phyloP scores from a whole-genome alignment of 139 green algal genomes.

The Bryopsis sp. region DNA sequence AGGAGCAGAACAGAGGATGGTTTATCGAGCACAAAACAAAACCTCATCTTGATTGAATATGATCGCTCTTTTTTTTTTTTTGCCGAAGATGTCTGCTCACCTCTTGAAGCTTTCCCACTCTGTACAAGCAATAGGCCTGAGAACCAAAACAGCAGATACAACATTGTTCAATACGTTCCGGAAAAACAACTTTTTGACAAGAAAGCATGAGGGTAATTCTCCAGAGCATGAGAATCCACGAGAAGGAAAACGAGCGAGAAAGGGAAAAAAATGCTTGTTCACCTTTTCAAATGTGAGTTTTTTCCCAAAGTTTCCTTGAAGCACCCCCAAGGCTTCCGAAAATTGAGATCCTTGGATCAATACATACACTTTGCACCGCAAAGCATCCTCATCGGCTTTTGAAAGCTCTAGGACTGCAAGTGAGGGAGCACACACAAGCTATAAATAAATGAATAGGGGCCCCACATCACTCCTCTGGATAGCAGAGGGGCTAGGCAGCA shows the following conservation, averaged over 20 bases:
- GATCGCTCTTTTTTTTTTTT: not conserved
- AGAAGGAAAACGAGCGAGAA: not conserved
- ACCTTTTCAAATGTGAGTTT: conserved; percentile 11
- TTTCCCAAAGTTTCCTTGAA: not conserved
- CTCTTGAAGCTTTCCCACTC: not conserved
- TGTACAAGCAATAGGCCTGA: not conserved
- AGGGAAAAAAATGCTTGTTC: not conserved
- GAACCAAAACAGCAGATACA: not conserved
- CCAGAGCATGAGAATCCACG: not conserved
- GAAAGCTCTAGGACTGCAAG: not conserved
- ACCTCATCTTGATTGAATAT: too few species aligned
- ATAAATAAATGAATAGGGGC: too few species aligned
- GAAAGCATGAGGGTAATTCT: not conserved
- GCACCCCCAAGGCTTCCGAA: not conserved
- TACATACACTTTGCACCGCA: conserved; percentile 11
- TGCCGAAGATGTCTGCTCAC: too few species aligned
- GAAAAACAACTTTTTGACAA: not conserved
- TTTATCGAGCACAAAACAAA: too few species aligned
- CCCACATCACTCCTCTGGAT: too few species aligned
- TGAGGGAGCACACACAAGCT: not conserved
- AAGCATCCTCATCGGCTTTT: conserved; percentile 5
- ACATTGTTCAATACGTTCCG: not conserved
- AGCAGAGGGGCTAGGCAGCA: too few species aligned
- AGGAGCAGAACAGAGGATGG: too few species aligned
- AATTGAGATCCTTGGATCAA: not conserved